These are phyloP conservation scores for Fagus sylvatica DNA, from an alignment of 306 rosid genomes.

Conservation along the genomic window DNA sequence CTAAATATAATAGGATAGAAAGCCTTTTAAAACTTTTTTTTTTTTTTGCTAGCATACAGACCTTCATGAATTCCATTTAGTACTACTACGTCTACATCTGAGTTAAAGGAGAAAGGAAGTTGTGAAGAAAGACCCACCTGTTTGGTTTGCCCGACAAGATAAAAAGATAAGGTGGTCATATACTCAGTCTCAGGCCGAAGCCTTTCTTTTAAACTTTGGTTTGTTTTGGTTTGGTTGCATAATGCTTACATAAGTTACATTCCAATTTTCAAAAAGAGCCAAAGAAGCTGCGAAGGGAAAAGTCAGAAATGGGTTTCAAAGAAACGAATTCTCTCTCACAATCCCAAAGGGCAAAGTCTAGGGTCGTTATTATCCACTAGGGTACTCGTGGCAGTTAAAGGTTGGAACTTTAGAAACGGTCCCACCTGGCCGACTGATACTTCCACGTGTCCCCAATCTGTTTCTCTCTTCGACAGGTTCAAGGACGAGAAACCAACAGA, in stretches of 20 bases:
- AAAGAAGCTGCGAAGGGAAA: background rate
- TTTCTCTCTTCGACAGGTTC: conserved; percentile 11
- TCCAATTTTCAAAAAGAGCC: background rate
- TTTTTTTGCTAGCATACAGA: background rate
- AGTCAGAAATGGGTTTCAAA: conserved; percentile 7
- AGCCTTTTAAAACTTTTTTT: too few relatives aligned
- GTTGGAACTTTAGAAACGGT: conserved; percentile 21
- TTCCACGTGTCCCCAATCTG: conserved; percentile 40
- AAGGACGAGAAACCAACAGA: conserved; percentile 9
- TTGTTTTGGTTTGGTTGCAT: too few relatives aligned
- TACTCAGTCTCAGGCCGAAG: background rate
- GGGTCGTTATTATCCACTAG: conserved; percentile 33
- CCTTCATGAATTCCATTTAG: background rate
- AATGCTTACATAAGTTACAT: too few relatives aligned
- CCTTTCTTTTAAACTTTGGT: background rate
- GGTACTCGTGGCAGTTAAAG: conserved; percentile 38
- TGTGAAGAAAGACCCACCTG: conserved; percentile 5
- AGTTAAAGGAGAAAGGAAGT: too few relatives aligned
- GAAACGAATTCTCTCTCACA: background rate
- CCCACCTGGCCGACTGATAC: conserved; percentile 12
- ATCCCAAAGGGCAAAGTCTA: background rate
- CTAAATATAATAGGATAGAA: too few relatives aligned
- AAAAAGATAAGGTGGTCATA: conserved; percentile 40
- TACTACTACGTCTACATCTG: too few relatives aligned
- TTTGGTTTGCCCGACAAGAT: conserved; percentile 44